Conservation (phyloP, 495 filamentous ascomycete species). For the Cudoniella acicularis region DNA sequence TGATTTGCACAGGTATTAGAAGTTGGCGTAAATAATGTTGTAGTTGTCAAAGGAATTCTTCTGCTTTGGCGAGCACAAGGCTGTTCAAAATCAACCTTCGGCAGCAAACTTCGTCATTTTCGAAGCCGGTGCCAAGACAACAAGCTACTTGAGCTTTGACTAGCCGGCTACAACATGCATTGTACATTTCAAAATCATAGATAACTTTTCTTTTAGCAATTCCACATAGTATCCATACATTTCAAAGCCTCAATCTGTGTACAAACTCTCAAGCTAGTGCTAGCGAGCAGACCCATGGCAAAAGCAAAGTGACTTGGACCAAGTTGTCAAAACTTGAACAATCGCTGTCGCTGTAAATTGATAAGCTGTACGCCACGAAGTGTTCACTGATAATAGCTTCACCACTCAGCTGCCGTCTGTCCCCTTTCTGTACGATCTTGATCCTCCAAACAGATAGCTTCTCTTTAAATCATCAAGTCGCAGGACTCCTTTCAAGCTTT, state of each 20-base stretch:
- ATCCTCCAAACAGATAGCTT: no score
- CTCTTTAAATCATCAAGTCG: no score
- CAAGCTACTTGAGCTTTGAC: neutral
- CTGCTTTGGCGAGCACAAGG: neutral
- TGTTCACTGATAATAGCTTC: constrained; percentile 4
- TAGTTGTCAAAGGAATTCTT: neutral
- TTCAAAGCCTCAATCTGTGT: no score
- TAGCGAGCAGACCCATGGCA: neutral
- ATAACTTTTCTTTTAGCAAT: no score
- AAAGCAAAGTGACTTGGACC: constrained; percentile 9
- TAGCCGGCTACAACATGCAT: neutral
- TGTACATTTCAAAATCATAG: no score
- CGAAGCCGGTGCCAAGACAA: constrained; percentile 1
- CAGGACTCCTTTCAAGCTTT: neutral
- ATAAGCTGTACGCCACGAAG: constrained; percentile 18
- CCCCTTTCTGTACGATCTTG: no score
- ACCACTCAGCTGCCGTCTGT: neutral
- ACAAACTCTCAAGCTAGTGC: neutral
- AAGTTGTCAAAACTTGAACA: neutral
- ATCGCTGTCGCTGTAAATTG: no score
- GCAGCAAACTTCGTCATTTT: constrained; percentile 7
- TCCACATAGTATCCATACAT: no score
- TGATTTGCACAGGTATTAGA: neutral
- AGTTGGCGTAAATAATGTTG: neutral
- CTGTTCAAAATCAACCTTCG: neutral